Evolutionary conservation across 108 stramenopile genomes (phyloP).

Genomic region (Craspedostauros australis): DNA sequence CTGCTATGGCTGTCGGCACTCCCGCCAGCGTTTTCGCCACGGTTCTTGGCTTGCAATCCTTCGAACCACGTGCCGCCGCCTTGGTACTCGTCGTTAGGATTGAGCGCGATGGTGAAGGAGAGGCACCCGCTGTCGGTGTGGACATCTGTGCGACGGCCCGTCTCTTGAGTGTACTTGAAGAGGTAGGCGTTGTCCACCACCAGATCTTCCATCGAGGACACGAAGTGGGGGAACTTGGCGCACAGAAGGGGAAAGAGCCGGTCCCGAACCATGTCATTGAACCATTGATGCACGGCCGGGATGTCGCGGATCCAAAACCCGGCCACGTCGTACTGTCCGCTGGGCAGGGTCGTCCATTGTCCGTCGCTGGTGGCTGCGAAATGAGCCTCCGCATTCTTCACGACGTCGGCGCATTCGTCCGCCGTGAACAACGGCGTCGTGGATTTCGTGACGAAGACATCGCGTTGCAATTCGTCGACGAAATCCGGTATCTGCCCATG

Average conservation of each 20-base stretch:
- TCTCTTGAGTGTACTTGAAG: conserved; percentile 45
- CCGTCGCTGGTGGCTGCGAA: conserved; percentile 12
- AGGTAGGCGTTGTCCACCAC: conserved; percentile 47
- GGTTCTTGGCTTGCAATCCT: conserved; percentile 8
- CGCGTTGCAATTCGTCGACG: conserved; percentile 20
- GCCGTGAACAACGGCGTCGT: conserved; percentile 31
- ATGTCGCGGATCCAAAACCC: conserved; percentile 51
- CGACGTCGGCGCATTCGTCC: conserved; percentile 37
- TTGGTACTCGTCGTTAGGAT: conserved; percentile 26
- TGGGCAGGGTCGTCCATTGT: conserved; percentile 21
- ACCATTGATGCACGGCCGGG: conserved; percentile 43
- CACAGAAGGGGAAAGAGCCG: conserved; percentile 41
- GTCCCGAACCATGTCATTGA: conserved; percentile 22
- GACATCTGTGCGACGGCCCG: conserved; percentile 45
- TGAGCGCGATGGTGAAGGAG: conserved; percentile 44
- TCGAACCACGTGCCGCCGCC: conserved; percentile 55
- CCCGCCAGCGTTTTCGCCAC: background rate
- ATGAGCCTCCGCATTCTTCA: conserved; percentile 33
- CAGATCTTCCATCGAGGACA: conserved; percentile 10
- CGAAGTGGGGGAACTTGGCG: conserved; percentile 37
- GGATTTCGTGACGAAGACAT: conserved; percentile 27
- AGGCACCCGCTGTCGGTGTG: conserved; percentile 56
- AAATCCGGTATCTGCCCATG: conserved; percentile 37
- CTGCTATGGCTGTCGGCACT: background rate
- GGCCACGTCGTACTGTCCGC: conserved; percentile 43